Conservation (phyloP, 768 basidiomycete species). For the Mycena venus region DNA sequence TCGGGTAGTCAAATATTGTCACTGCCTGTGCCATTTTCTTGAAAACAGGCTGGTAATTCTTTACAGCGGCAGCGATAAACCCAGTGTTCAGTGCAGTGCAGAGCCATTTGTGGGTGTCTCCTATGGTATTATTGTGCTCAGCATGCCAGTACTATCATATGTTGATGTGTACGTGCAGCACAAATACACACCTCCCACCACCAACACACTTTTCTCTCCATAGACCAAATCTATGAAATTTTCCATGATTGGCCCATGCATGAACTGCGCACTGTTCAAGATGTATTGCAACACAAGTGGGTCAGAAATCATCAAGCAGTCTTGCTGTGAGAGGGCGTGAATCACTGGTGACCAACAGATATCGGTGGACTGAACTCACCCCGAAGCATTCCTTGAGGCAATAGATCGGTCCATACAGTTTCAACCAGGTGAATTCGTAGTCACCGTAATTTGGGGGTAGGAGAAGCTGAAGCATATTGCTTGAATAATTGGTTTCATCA, state of each 20-base stretch:
- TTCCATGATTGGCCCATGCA: neutral
- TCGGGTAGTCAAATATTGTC: neutral
- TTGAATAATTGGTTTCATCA: neutral
- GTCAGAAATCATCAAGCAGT: too few relatives aligned
- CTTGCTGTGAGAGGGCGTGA: neutral
- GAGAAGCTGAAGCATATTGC: neutral
- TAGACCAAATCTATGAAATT: neutral
- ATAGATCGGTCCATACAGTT: neutral
- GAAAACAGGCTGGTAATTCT: neutral
- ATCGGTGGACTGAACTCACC: neutral
- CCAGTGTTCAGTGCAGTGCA: neutral
- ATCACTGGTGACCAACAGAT: neutral
- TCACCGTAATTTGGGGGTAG: neutral
- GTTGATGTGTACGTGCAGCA: neutral
- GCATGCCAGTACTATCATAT: neutral
- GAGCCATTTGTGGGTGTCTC: neutral
- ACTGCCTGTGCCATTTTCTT: too few relatives aligned
- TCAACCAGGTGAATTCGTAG: neutral
- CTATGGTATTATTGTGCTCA: neutral
- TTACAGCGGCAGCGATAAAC: neutral
- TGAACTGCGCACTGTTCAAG: conserved; percentile 7
- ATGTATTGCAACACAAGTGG: too few relatives aligned
- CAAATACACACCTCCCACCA: neutral
- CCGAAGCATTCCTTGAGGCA: too few relatives aligned
- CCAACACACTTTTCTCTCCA: neutral